phyloP scores from a whole-genome alignment of 768 basidiomycete genomes.

The Psilocybe subaeruginosa region DNA sequence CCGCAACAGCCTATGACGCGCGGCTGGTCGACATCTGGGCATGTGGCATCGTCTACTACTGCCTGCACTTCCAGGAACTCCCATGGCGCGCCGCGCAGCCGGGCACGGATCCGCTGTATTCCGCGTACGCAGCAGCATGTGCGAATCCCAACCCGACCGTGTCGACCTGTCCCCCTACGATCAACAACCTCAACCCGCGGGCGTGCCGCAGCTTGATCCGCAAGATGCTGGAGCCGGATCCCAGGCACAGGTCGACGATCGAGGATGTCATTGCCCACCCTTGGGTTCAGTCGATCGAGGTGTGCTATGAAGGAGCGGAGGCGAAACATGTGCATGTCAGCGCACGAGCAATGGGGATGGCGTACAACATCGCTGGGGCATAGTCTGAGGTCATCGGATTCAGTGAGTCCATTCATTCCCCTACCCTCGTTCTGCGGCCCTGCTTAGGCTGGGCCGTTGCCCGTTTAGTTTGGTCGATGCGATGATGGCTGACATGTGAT shows the following conservation, averaged over 20 bases:
- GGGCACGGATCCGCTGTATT: slow-evolving; percentile 73
- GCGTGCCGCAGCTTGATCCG: slow-evolving; percentile 83
- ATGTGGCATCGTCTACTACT: slow-evolving; percentile 96
- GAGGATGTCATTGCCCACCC: slow-evolving; percentile 79
- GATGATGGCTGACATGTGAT: not conserved
- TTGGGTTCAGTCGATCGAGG: slow-evolving; percentile 83
- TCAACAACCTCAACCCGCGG: slow-evolving; percentile 87
- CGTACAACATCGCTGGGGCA: slow-evolving; percentile 37
- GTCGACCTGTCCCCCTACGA: slow-evolving; percentile 63
- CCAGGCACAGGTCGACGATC: slow-evolving; percentile 71
- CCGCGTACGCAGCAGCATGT: slow-evolving; percentile 69
- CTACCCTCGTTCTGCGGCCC: not conserved
- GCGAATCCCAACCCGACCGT: slow-evolving; percentile 46
- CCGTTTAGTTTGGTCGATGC: too few species aligned
- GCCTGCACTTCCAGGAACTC: slow-evolving; percentile 96
- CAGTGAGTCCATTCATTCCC: slow-evolving; percentile 1
- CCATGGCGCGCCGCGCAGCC: slow-evolving; percentile 96
- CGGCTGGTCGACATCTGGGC: slow-evolving; percentile 99
- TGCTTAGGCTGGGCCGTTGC: not conserved
- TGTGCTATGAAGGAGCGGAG: slow-evolving; percentile 68
- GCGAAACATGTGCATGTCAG: slow-evolving; percentile 76
- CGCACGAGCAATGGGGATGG: slow-evolving; percentile 61
- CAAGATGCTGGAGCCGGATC: slow-evolving; percentile 96
- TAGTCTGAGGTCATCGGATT: slow-evolving; percentile 2
- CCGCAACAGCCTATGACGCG: slow-evolving; percentile 87